Base-by-base conservation (phyloP, 768 basidiomycete genomes). In the Mrakia gelida region DNA sequence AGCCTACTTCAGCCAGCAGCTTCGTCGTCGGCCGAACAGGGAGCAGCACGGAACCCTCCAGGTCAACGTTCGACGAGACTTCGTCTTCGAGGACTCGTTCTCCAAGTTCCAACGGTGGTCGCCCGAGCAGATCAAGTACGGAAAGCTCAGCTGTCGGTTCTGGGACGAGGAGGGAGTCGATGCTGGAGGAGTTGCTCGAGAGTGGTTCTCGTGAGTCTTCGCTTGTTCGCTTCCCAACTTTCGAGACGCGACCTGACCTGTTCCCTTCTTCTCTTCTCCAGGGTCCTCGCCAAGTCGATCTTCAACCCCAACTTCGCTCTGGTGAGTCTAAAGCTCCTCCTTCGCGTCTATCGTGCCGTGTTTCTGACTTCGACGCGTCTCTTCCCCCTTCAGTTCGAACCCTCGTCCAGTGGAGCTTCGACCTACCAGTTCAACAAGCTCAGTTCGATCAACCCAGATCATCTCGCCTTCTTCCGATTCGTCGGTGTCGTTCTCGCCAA, bases 1-100 rank as follows among this genome's bases (percentile, higher is more conserved):
- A 52, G 95, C 82, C 83, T 95, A 94, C 85, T 95, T 95, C 86
- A 91, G 88, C 62, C 94, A 96, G 83, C 94, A 95, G 83, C 87
- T 97, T 11, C 95, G 95, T 63, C 90, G 93, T 13, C 91, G 91
- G 26, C 89, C 91, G 81, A 86, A 87, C 18, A 89, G 94, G 59
- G 92, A 95, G 81, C 92, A 94, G 80, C 89, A 93, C 79, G 87
- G 89, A 52, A 93, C 94, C 0, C 85, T 97, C 71, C 93, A 94
- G 82, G 86, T 97, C 80, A 95, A 94, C 80, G 92, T 97, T 78
- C 92, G 95, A 54, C 88, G 95, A 62, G 90, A 81, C 43, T 91
- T 93, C 71, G 95, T 98, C 23, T 99, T 99, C 82, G 96, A 98
- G 83, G 97, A 99, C 83, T 98, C 95, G 81, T 98, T 93, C 90